phyloP scores from a whole-genome alignment of 306 rosid species.

The Vicia sativa region DNA sequence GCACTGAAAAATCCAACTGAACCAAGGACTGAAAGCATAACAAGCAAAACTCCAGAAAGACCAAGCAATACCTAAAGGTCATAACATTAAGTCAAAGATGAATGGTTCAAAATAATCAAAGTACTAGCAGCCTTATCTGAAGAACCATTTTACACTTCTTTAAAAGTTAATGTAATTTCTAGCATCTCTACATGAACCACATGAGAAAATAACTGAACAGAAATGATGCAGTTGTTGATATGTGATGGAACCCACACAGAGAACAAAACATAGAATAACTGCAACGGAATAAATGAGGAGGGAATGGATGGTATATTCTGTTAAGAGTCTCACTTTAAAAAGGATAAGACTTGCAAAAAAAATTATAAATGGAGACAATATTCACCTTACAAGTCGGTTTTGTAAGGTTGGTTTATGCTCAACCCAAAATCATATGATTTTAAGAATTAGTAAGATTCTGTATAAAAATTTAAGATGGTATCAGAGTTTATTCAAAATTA shows the following conservation, averaged over 20 bases:
- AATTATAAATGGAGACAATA: no score
- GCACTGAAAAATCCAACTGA: constrained; percentile 96
- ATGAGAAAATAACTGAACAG: constrained; percentile 8
- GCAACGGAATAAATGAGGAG: background rate
- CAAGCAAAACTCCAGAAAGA: constrained; percentile 87
- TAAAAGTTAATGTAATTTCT: constrained; percentile 18
- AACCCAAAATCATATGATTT: no score
- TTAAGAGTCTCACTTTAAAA: background rate
- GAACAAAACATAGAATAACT: constrained; percentile 6
- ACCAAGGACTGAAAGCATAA: constrained; percentile 90
- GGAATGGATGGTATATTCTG: background rate
- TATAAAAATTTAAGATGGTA: no score
- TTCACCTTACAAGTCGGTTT: no score
- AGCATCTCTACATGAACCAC: constrained; percentile 1
- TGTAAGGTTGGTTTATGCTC: no score
- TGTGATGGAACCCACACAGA: constrained; percentile 2
- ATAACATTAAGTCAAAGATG: constrained; percentile 31
- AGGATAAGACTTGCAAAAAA: no score
- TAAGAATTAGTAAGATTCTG: no score
- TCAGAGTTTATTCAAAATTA: no score
- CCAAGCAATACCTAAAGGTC: constrained; percentile 81
- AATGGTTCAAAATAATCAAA: constrained; percentile 26
- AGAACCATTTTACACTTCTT: constrained; percentile 13
- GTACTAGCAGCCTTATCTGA: constrained; percentile 6
- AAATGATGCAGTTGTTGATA: constrained; percentile 14